phyloP scores from a whole-genome alignment of 208 protist genomes.

The Crithidia sp. region DNA sequence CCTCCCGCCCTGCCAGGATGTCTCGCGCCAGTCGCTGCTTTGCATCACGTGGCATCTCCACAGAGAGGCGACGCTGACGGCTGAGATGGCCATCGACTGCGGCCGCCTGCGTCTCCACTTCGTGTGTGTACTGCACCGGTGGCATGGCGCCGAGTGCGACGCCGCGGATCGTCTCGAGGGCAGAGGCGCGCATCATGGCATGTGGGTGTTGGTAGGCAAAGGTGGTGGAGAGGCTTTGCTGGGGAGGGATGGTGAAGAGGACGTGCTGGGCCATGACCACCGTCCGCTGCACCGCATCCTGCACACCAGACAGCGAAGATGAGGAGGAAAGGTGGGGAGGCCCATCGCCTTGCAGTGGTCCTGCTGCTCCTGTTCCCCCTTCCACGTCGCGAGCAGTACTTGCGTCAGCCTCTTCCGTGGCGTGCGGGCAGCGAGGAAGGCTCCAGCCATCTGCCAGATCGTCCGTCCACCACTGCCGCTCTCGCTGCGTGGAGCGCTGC shows the following conservation, averaged over 20 bases:
- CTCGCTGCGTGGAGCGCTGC: slow-evolving; percentile 20
- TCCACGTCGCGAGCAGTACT: no score
- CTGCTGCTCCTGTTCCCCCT: background rate
- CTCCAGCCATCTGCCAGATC: slow-evolving; percentile 7
- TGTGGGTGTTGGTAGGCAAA: slow-evolving; percentile 60
- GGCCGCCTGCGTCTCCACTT: slow-evolving; percentile 29
- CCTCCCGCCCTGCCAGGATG: slow-evolving; percentile 13
- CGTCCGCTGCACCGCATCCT: slow-evolving; percentile 28
- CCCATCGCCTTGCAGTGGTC: background rate
- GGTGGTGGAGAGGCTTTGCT: background rate
- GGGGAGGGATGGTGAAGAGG: slow-evolving; percentile 18
- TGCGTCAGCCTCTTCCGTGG: no score
- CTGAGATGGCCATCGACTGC: slow-evolving; percentile 42
- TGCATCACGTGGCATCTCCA: background rate
- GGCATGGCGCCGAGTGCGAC: slow-evolving; percentile 47
- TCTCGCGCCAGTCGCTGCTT: slow-evolving; percentile 24
- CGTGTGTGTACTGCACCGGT: slow-evolving; percentile 18
- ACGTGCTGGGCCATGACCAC: slow-evolving; percentile 69
- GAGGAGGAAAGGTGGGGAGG: background rate
- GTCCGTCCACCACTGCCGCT: slow-evolving; percentile 25
- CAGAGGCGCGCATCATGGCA: slow-evolving; percentile 50
- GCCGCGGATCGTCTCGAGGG: slow-evolving; percentile 37
- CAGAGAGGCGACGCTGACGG: slow-evolving; percentile 34
- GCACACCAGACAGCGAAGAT: background rate
- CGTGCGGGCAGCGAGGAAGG: background rate